Evolutionary conservation across 345 rosid species (phyloP).

Genomic region (Citrus glauca): DNA sequence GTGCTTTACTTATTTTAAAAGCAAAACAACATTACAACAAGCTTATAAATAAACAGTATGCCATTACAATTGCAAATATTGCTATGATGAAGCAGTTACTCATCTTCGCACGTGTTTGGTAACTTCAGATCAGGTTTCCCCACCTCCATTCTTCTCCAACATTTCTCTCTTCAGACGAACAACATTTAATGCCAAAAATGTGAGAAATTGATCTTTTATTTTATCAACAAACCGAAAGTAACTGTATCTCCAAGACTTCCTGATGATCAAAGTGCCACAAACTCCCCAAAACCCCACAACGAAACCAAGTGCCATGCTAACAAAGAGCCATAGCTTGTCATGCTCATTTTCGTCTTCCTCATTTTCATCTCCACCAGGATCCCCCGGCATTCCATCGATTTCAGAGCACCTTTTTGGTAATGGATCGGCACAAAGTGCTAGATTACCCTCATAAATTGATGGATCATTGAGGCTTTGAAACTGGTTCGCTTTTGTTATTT

Average conservation of each 20-base stretch:
- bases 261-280: conserved; percentile 12
- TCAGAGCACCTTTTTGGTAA: neutral
- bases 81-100: neutral
- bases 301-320: conserved; percentile 10
- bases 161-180: neutral
- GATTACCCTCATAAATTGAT: conserved; percentile 19
- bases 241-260: conserved; percentile 7
- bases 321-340: neutral
- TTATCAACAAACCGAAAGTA: conserved; percentile 9
- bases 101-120: neutral
- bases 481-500: conserved; percentile 18
- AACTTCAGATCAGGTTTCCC: neutral
- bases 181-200: neutral
- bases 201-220: neutral
- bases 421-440: conserved; percentile 19
- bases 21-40: neutral
- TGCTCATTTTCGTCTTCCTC: neutral
- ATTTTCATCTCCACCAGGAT: neutral
- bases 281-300: conserved; percentile 9
- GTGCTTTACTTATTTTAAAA: neutral
- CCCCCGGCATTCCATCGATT: neutral
- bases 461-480: conserved; percentile 17
- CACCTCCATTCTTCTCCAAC: no score
- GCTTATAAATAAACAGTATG: neutral
- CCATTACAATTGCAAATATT: neutral